These are phyloP conservation scores for Ceratocystis diversiconidia DNA, from an alignment of 2,329 filamentous ascomycete species.

Conservation along the genomic window DNA sequence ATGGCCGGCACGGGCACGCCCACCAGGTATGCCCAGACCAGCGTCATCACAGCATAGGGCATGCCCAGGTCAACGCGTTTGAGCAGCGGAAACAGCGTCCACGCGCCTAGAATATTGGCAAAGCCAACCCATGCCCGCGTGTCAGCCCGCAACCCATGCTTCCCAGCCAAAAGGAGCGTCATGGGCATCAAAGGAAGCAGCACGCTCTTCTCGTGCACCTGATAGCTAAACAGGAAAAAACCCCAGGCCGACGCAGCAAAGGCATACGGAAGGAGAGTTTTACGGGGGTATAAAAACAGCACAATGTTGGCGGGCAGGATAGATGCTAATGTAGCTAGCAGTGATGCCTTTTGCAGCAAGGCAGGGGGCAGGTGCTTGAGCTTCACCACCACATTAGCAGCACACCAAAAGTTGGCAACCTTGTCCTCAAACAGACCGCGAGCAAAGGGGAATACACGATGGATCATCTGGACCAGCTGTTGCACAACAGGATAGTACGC, in stretches of 20 bases:
- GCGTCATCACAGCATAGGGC: slow-evolving; percentile 71
- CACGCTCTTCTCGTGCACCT: slow-evolving; percentile 97
- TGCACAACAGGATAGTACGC: slow-evolving; percentile 62
- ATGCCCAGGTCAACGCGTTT: slow-evolving; percentile 69
- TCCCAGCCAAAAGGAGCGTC: slow-evolving; percentile 70
- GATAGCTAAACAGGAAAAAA: slow-evolving; percentile 95
- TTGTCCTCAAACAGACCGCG: slow-evolving; percentile 98
- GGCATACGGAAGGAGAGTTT: slow-evolving; percentile 61
- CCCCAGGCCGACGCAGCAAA: slow-evolving; percentile 82
- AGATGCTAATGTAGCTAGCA: slow-evolving; percentile 58
- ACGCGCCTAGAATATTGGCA: slow-evolving; percentile 74
- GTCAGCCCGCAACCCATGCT: slow-evolving; percentile 61
- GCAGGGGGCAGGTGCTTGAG: slow-evolving; percentile 57
- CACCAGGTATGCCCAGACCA: slow-evolving; percentile 83
- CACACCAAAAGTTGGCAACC: slow-evolving; percentile 96
- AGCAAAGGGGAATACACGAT: slow-evolving; percentile 90
- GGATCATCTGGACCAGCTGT: slow-evolving; percentile 68
- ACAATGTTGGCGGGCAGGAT: slow-evolving; percentile 69
- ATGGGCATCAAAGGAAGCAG: slow-evolving; percentile 84
- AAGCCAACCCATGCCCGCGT: slow-evolving; percentile 88
- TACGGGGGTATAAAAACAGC: slow-evolving; percentile 64
- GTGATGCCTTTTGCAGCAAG: slow-evolving; percentile 60
- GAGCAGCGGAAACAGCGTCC: slow-evolving; percentile 89
- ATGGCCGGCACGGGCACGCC: slow-evolving; percentile 66
- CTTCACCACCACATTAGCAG: slow-evolving; percentile 79